These are phyloP conservation scores for Desmodesmus armatus DNA, from an alignment of 139 green algal genomes.

Conservation along the genomic window DNA sequence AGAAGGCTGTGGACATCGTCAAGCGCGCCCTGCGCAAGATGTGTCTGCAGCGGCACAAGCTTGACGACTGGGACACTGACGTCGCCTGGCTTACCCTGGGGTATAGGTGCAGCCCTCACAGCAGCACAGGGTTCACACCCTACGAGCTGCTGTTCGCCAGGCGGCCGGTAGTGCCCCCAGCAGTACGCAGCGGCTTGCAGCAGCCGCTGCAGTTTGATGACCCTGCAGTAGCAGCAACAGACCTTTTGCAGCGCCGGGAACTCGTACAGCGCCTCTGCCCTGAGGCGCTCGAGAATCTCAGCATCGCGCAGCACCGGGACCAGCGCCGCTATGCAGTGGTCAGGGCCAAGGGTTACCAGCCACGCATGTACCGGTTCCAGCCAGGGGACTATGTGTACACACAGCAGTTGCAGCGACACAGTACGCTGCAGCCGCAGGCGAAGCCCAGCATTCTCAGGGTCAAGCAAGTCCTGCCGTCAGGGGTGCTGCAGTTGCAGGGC, in stretches of 20 bases:
- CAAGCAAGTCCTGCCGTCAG: too few relatives aligned
- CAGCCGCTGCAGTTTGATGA: slow-evolving; percentile 11
- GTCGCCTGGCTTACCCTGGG: background rate
- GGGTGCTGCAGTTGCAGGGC: too few relatives aligned
- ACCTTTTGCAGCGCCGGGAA: background rate
- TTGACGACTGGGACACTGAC: background rate
- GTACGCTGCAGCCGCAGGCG: too few relatives aligned
- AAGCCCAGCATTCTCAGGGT: too few relatives aligned
- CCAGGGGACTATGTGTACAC: too few relatives aligned
- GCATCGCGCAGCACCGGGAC: slow-evolving; percentile 49
- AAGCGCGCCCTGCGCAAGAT: too few relatives aligned
- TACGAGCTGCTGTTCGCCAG: slow-evolving; percentile 44
- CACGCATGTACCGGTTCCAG: too few relatives aligned
- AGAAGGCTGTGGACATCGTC: too few relatives aligned
- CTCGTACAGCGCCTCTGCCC: background rate
- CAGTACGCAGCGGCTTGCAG: background rate
- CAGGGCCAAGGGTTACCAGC: too few relatives aligned
- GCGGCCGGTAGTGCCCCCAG: slow-evolving; percentile 15
- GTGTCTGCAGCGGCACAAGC: too few relatives aligned
- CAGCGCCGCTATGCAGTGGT: slow-evolving; percentile 37
- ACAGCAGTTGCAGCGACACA: too few relatives aligned
- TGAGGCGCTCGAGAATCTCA: slow-evolving; percentile 20
- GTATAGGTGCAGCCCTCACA: slow-evolving; percentile 31
- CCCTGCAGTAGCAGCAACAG: background rate
- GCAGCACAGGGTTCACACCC: background rate